A percentile compares a stretch with the other conserved stretches of the same genome.
Conservation (phyloP, 1,139 yeast species). For the Candida neerlandica region DNA sequence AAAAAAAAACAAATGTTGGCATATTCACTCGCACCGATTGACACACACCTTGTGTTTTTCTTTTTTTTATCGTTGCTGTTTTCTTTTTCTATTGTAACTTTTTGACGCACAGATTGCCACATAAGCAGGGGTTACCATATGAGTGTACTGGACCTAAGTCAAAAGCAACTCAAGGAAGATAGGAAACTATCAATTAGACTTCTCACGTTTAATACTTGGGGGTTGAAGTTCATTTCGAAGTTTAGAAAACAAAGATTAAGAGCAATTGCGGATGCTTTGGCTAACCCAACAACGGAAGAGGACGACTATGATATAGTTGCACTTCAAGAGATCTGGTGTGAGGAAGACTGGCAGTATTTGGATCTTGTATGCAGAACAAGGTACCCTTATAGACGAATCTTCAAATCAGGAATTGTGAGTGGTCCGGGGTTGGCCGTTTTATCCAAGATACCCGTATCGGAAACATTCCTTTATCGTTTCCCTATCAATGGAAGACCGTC, state of each 20-base stretch:
- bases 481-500: conserved; percentile 94
- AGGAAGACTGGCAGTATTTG: conserved; percentile 76
- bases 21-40: background rate
- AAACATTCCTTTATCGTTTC: conserved; percentile 77
- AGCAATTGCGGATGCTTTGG: conserved; percentile 74
- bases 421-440: conserved; percentile 94
- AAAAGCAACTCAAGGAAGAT: conserved; percentile 4
- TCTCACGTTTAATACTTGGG: conserved; percentile 84
- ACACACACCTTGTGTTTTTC: background rate
- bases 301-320: conserved; percentile 80
- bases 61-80: background rate
- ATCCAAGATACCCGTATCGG: conserved; percentile 80
- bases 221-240: conserved; percentile 79
- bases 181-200: conserved; percentile 37
- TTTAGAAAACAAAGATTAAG: conserved; percentile 61
- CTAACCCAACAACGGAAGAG: conserved; percentile 35
- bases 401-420: conserved; percentile 79
- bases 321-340: conserved; percentile 91
- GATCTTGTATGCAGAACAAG: conserved; percentile 42
- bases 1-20: background rate
- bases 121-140: conserved; percentile 1
- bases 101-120: background rate
- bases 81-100: background rate
- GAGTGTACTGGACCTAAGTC: conserved; percentile 3
- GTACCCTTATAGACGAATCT: conserved; percentile 70